Conservation (phyloP, 192 early-diverging fungal species). For the Phycomyces blakesleeanus region DNA sequence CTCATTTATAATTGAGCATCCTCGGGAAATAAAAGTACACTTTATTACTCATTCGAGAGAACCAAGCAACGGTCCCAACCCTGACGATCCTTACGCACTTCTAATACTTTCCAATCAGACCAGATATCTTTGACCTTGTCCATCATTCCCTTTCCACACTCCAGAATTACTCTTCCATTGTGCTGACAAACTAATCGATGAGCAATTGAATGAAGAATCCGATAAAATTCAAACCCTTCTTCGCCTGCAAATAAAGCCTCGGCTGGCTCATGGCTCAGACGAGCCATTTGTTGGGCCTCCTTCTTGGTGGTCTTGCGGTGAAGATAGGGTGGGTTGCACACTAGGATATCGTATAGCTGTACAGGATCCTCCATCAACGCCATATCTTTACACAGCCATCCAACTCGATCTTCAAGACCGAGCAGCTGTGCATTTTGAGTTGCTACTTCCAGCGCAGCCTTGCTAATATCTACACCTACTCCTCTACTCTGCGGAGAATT, state of each 20-base stretch:
- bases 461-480: slow-evolving; percentile 65
- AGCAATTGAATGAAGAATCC: slow-evolving; percentile 31
- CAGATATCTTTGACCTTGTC: slow-evolving; percentile 48
- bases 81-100: slow-evolving; percentile 40
- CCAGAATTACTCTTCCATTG: slow-evolving; percentile 43
- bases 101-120: slow-evolving; percentile 33
- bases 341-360: slow-evolving; percentile 53
- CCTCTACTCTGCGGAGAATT: slow-evolving; percentile 35
- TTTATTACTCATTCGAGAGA: slow-evolving; percentile 21
- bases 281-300: slow-evolving; percentile 34
- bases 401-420: slow-evolving; percentile 26
- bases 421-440: slow-evolving; percentile 42
- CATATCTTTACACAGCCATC: slow-evolving; percentile 43
- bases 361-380: slow-evolving; percentile 31
- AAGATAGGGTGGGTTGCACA: slow-evolving; percentile 77
- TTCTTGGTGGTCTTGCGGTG: slow-evolving; percentile 32
- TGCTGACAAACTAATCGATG: slow-evolving; percentile 22
- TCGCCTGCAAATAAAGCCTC: slow-evolving; percentile 61
- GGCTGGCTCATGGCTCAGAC: slow-evolving; percentile 52
- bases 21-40: not conserved
- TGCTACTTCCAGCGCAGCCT: slow-evolving; percentile 50
- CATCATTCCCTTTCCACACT: slow-evolving; percentile 62
- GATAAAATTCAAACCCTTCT: slow-evolving; percentile 62
- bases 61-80: slow-evolving; percentile 59
- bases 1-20: not conserved